Conservation (phyloP, 768 basidiomycete species). For the Leccinum olivaceopallidum region DNA sequence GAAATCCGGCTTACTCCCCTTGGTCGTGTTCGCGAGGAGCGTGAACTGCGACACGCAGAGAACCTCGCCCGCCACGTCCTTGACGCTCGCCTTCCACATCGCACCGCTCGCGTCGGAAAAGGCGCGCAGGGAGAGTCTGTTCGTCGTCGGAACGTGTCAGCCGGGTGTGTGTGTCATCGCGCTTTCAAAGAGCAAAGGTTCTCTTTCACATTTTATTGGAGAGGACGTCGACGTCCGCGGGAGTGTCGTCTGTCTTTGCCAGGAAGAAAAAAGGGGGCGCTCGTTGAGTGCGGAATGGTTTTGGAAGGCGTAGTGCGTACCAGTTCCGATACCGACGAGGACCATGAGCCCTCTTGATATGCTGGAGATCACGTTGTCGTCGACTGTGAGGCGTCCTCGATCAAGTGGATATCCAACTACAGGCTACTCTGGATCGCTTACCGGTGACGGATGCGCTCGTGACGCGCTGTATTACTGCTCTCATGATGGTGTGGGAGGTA, state of each 20-base stretch:
- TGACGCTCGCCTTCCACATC: constrained; percentile 88
- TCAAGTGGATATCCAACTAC: background rate
- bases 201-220: constrained; percentile 82
- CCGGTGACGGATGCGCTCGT: constrained; percentile 83
- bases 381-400: constrained; percentile 51
- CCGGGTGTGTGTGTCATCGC: background rate
- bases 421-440: constrained; percentile 30
- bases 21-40: constrained; percentile 80
- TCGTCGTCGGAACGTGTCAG: constrained; percentile 7
- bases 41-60: constrained; percentile 97
- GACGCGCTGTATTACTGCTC: constrained; percentile 85
- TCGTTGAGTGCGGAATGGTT: constrained; percentile 4
- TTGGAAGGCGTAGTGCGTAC: constrained; percentile 39
- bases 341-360: constrained; percentile 89
- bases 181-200: constrained; percentile 18
- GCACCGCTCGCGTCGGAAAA: constrained; percentile 63
- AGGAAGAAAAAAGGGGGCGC: background rate
- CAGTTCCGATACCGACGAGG: constrained; percentile 84
- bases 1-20: constrained; percentile 91
- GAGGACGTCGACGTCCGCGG: constrained; percentile 66
- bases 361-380: constrained; percentile 73
- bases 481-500: constrained; percentile 48
- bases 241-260: constrained; percentile 71
- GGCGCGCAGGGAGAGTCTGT: constrained; percentile 68
- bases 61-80: constrained; percentile 87